A percentile compares a stretch with the other conserved stretches of the same genome.
Conservation (phyloP, 805 yeast genomes). For the Yamadazyma tumulicola region DNA sequence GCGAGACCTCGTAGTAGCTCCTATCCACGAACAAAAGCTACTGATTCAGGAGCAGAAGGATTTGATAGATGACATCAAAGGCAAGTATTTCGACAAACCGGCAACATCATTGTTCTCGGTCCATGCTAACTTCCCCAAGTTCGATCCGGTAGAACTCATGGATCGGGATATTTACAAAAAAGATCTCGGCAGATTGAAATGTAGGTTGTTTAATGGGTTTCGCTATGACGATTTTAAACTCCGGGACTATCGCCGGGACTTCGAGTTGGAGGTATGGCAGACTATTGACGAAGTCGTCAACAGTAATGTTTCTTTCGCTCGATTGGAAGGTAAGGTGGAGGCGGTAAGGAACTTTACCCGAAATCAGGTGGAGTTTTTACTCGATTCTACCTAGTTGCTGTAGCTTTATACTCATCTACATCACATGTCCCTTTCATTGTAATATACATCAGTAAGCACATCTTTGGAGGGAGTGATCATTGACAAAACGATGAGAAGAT, state of each 20-base stretch:
- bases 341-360: no score
- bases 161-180: slow-evolving; percentile 19
- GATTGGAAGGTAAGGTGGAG: slow-evolving; percentile 20
- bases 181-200: slow-evolving; percentile 18
- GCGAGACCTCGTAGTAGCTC: slow-evolving; percentile 1
- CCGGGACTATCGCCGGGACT: slow-evolving; percentile 13
- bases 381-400: no score
- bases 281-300: slow-evolving; percentile 19
- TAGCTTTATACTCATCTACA: no score
- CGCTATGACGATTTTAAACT: slow-evolving; percentile 9
- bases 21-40: slow-evolving; percentile 4
- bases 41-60: slow-evolving; percentile 9
- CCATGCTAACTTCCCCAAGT: slow-evolving; percentile 32
- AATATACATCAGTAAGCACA: no score
- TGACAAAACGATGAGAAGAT: no score
- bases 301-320: slow-evolving; percentile 18
- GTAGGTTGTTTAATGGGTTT: slow-evolving; percentile 21
- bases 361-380: no score
- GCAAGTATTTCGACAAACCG: slow-evolving; percentile 4
- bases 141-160: slow-evolving; percentile 26
- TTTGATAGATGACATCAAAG: slow-evolving; percentile 17
- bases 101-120: slow-evolving; percentile 18
- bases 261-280: slow-evolving; percentile 27
- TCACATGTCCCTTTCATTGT: no score
- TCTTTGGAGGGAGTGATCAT: no score